These are phyloP conservation scores for Colletotrichum filicis DNA, from an alignment of 2,329 filamentous ascomycete species.

Conservation along the genomic window DNA sequence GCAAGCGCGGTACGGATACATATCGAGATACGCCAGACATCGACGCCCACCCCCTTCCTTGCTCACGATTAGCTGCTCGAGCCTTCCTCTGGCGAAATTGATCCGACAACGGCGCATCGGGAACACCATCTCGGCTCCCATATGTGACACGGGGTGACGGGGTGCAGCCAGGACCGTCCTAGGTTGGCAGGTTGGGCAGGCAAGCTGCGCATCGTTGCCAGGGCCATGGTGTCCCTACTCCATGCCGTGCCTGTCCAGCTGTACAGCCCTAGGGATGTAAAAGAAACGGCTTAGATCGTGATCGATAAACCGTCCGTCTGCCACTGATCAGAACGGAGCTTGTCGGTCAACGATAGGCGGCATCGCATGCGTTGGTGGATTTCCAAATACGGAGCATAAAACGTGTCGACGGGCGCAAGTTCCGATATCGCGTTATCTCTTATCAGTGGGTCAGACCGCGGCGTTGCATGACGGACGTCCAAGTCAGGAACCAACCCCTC, in stretches of 20 bases:
- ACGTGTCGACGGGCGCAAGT: slow-evolving; percentile 19
- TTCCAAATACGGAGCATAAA: slow-evolving; percentile 13
- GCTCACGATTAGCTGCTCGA: slow-evolving; percentile 25
- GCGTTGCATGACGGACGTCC: background rate
- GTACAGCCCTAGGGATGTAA: background rate
- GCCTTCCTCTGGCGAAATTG: background rate
- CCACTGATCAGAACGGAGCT: background rate
- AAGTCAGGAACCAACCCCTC: slow-evolving; percentile 31
- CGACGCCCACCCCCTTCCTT: background rate
- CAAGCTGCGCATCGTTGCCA: background rate
- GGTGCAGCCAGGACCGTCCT: background rate
- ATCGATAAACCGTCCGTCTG: background rate
- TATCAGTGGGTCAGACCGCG: slow-evolving; percentile 20
- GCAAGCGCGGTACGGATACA: slow-evolving; percentile 11
- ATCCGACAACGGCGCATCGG: slow-evolving; percentile 22
- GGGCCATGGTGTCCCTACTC: background rate
- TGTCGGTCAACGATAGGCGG: background rate
- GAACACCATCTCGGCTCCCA: slow-evolving; percentile 5
- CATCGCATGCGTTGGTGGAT: background rate
- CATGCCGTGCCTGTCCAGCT: background rate
- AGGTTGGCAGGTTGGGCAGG: background rate
- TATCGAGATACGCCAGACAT: background rate
- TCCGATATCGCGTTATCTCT: slow-evolving; percentile 35
- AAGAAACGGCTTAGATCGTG: background rate
- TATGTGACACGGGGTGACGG: slow-evolving; percentile 5